phyloP scores from a whole-genome alignment of 768 basidiomycete species.

The Agrocybe pediades region DNA sequence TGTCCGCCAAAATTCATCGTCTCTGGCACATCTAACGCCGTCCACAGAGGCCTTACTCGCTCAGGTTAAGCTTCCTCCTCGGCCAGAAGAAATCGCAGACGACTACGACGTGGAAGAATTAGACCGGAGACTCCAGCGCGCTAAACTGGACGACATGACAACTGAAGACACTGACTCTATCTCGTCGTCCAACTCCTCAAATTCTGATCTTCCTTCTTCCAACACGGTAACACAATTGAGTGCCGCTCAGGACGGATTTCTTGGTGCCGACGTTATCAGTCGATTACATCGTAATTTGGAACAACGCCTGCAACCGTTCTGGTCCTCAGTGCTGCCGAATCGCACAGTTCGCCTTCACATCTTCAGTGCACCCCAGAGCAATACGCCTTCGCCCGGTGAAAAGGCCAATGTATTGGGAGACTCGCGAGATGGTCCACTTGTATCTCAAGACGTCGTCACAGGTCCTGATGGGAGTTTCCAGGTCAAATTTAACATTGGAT shows the following conservation, averaged over 20 bases:
- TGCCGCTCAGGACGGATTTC: neutral
- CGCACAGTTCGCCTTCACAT: constrained; percentile 65
- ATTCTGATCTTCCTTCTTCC: constrained; percentile 3
- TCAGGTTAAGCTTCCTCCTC: constrained; percentile 51
- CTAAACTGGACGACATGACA: constrained; percentile 14
- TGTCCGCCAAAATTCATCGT: constrained; percentile 28
- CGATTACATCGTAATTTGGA: constrained; percentile 77
- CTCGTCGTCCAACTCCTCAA: constrained; percentile 17
- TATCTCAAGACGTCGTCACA: constrained; percentile 53
- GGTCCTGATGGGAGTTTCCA: constrained; percentile 75
- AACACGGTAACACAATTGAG: neutral
- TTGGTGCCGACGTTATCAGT: constrained; percentile 35
- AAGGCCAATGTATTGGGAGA: constrained; percentile 26
- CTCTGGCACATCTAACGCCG: constrained; percentile 27
- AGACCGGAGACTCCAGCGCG: constrained; percentile 50
- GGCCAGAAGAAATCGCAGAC: constrained; percentile 60
- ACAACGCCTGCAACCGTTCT: constrained; percentile 75
- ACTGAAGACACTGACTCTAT: constrained; percentile 10
- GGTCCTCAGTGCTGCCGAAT: constrained; percentile 69
- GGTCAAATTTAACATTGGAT: constrained; percentile 58
- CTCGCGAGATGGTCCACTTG: constrained; percentile 45
- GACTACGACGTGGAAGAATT: constrained; percentile 58
- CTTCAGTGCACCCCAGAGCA: constrained; percentile 44
- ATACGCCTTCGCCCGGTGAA: constrained; percentile 12
- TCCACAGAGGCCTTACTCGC: constrained; percentile 54